phyloP scores from a whole-genome alignment of 441 rosid genomes.

The Euphorbia schlechtendalii region DNA sequence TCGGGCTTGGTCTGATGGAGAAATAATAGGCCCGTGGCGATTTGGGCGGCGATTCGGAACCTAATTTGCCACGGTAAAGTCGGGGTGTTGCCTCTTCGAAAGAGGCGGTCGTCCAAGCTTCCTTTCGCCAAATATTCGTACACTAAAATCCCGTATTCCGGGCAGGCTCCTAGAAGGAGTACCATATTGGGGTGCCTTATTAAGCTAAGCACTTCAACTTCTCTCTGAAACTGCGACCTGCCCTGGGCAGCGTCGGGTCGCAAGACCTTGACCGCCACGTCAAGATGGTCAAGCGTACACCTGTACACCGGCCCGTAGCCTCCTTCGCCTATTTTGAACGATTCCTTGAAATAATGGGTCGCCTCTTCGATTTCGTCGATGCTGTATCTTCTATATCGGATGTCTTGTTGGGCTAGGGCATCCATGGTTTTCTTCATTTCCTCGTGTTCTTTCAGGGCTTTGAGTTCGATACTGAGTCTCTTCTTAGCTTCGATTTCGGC shows the following conservation, averaged over 20 bases:
- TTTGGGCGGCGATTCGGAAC: slow-evolving; percentile 41
- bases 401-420: slow-evolving; percentile 15
- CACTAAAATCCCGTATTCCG: slow-evolving; percentile 30
- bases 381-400: slow-evolving; percentile 28
- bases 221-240: slow-evolving; percentile 26
- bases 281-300: slow-evolving; percentile 29
- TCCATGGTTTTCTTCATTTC: slow-evolving; percentile 34
- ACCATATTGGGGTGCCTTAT: slow-evolving; percentile 55
- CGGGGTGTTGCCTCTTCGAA: slow-evolving; percentile 30
- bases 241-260: slow-evolving; percentile 37
- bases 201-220: slow-evolving; percentile 47
- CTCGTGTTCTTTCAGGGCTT: slow-evolving; percentile 33
- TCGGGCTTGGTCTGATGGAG: slow-evolving; percentile 51
- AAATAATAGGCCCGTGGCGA: slow-evolving; percentile 38
- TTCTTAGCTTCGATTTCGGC: slow-evolving; percentile 38
- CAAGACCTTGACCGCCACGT: slow-evolving; percentile 34
- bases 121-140: slow-evolving; percentile 33
- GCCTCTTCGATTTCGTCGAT: slow-evolving; percentile 31
- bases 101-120: slow-evolving; percentile 37
- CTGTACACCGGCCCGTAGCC: slow-evolving; percentile 35
- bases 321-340: slow-evolving; percentile 31
- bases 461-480: slow-evolving; percentile 30
- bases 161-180: slow-evolving; percentile 38
- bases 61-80: slow-evolving; percentile 41
- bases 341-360: slow-evolving; percentile 18